Base-by-base conservation (phyloP, 2,329 filamentous ascomycete genomes). In the Fusarium brevicatenulatum region DNA sequence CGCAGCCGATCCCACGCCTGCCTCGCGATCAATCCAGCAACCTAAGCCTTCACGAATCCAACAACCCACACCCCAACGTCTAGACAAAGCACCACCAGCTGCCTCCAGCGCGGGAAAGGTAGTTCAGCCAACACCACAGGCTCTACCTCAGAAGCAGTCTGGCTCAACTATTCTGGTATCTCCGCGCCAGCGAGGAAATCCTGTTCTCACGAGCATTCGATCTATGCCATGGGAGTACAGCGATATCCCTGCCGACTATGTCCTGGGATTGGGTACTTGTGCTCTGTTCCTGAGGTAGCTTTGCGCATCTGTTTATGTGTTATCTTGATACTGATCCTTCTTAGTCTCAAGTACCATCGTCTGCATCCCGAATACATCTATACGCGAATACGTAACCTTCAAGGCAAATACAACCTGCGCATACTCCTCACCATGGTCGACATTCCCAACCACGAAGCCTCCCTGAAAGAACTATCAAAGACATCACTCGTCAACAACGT, bases 311-410 rank as follows among this genome's bases (percentile, higher is more conserved):
- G 4, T 11, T 9, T 25, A 7, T 12, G 3, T 10, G 4, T 15
- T 12, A 12, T 13, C 9, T 15, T 5, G 4, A 9, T 61, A 5
- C 63, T 72, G 23, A 73, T 39, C 4, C n/a, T 21, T 42, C 8
- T 30, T 63, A 87, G 94, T 53, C 88, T 99, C 61, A 99, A 98
- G 82, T 99, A 99, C 82, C 96, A 99, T 82, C 94, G 95, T 34
- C 88, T 99, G 58, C 96, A 99, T 80, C 96, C 96, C 2, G 96
- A 99, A 83, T 99, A 99, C 85, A 94, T 99, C 78, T 98, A 98
- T 85, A 95, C 92, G 30, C 92, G 96, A 64, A 97, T 99, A 75
- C 92, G 93, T 58, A 90, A 91, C 54, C 86, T 99, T 9, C 93
- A 93, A 57, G 93, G 93, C 56, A 94, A 93, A 83, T 98, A 97